Evolutionary conservation across 345 rosid genomes (phyloP).

Genomic region (Populus pruinosa): DNA sequence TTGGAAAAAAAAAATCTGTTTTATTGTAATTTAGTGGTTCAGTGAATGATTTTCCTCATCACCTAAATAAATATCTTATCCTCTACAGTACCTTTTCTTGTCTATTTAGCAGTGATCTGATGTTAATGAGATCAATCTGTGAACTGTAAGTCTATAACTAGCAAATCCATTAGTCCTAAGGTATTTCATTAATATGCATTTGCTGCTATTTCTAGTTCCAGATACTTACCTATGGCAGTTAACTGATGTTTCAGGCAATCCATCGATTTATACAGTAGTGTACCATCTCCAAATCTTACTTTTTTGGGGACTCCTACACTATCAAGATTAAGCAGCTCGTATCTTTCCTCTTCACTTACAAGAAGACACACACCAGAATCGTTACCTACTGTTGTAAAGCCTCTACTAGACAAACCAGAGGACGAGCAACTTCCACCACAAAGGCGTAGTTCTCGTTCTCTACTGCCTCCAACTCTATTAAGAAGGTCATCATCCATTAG

Average conservation of each 20-base stretch:
- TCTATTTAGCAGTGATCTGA: neutral
- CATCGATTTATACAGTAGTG: conserved; percentile 74
- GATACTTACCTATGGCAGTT: conserved; percentile 6
- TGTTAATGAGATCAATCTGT: neutral
- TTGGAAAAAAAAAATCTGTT: neutral
- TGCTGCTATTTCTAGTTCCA: neutral
- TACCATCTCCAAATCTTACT: conserved; percentile 70
- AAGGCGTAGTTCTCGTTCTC: conserved; percentile 43
- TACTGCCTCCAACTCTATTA: conserved; percentile 46
- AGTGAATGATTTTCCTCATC: neutral
- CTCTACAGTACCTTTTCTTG: neutral
- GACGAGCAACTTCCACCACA: conserved; percentile 32
- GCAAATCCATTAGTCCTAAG: neutral
- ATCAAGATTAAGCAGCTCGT: conserved; percentile 60
- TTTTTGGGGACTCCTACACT: conserved; percentile 62
- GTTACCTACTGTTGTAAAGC: conserved; percentile 45
- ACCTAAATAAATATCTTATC: neutral
- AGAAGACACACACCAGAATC: conserved; percentile 67
- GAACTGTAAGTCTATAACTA: neutral
- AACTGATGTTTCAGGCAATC: conserved; percentile 61
- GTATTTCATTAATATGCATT: neutral
- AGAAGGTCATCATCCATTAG: conserved; percentile 31
- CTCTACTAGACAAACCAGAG: conserved; percentile 45
- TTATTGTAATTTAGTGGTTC: neutral
- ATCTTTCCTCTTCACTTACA: conserved; percentile 50